Evolutionary conservation across 768 basidiomycete species (phyloP).

Genomic region (Termitomyces sp.): DNA sequence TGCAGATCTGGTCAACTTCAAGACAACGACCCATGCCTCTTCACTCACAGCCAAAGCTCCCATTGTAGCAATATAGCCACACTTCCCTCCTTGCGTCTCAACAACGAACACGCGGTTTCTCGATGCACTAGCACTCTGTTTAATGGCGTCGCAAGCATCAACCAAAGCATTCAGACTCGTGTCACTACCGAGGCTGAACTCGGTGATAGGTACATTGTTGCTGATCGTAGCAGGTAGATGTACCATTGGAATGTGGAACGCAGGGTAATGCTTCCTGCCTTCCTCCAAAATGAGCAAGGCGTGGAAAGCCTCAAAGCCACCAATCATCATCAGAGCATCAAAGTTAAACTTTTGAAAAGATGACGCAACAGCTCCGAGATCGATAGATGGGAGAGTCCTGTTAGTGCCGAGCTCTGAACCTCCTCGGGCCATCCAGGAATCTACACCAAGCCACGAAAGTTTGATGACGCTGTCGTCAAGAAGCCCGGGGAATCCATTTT

Average conservation of each 20-base stretch:
- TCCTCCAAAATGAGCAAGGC: slow-evolving; percentile 74
- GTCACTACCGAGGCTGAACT: slow-evolving; percentile 92
- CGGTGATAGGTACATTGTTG: slow-evolving; percentile 97
- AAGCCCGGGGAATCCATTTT: slow-evolving; percentile 95
- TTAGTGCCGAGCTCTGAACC: slow-evolving; percentile 98
- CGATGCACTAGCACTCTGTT: slow-evolving; percentile 96
- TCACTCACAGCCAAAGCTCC: slow-evolving; percentile 87
- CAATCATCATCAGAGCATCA: slow-evolving; percentile 82
- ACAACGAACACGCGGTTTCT: slow-evolving; percentile 96
- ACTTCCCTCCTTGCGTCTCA: slow-evolving; percentile 96
- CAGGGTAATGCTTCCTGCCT: slow-evolving; percentile 78
- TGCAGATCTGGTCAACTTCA: slow-evolving; percentile 20
- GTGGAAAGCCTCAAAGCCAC: slow-evolving; percentile 94
- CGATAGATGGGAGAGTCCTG: slow-evolving; percentile 77
- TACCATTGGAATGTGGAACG: slow-evolving; percentile 93
- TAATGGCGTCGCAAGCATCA: slow-evolving; percentile 97
- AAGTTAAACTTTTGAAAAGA: slow-evolving; percentile 85
- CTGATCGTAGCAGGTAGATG: slow-evolving; percentile 96
- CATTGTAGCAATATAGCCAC: slow-evolving; percentile 93
- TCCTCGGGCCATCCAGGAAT: slow-evolving; percentile 93
- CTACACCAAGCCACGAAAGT: slow-evolving; percentile 94
- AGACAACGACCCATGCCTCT: background rate
- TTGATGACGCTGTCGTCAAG: slow-evolving; percentile 84
- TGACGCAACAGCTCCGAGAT: slow-evolving; percentile 84
- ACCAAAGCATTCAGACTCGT: slow-evolving; percentile 96